These are phyloP conservation scores for Gillenia trifoliata DNA, from an alignment of 306 rosid genomes.

Conservation along the genomic window DNA sequence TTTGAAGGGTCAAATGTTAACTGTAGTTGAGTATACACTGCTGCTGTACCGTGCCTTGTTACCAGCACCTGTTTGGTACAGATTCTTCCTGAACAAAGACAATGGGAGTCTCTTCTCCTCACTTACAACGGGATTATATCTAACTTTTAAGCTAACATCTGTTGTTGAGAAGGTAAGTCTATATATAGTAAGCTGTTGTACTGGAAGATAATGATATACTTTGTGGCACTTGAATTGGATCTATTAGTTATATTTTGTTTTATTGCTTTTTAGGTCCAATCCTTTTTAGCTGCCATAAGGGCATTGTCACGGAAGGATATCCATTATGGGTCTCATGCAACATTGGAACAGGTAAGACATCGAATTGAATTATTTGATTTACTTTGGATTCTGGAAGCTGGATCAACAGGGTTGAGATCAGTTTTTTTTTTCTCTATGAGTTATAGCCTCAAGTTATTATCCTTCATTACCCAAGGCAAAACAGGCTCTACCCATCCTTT, in stretches of 20 bases:
- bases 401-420: constrained; percentile 4
- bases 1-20: constrained; percentile 78
- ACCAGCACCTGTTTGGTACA: constrained; percentile 91
- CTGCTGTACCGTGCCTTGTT: constrained; percentile 73
- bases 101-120: constrained; percentile 89
- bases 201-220: constrained; percentile 4
- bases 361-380: background rate
- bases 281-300: constrained; percentile 55
- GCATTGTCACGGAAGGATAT: constrained; percentile 65
- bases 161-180: constrained; percentile 69
- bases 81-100: constrained; percentile 78
- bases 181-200: constrained; percentile 3
- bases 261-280: constrained; percentile 48
- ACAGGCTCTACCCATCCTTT: background rate
- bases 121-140: constrained; percentile 77
- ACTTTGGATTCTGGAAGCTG: background rate
- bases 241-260: constrained; percentile 6
- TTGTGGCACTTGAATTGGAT: constrained; percentile 1
- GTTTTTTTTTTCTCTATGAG: constrained; percentile 7
- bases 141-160: constrained; percentile 82
- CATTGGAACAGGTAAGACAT: constrained; percentile 65
- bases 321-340: constrained; percentile 75
- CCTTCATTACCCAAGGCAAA: background rate
- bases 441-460: constrained; percentile 7
- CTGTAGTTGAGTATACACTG: constrained; percentile 66